Evolutionary conservation across 2,329 filamentous ascomycete species (phyloP).

Genomic region (Diaporthe helianthi): DNA sequence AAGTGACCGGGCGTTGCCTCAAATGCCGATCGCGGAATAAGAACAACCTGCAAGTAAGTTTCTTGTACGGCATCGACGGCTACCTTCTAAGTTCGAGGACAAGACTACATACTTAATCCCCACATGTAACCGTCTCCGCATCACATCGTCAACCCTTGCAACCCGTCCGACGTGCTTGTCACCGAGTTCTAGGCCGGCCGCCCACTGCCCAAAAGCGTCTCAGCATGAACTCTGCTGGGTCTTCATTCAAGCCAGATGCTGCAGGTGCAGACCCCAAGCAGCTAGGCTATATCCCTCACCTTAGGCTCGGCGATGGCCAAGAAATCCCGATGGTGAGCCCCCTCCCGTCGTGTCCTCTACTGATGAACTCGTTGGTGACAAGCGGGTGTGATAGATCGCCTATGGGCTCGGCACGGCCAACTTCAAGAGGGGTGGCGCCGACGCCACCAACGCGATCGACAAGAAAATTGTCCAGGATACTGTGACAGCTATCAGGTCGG

Average conservation of each 20-base stretch:
- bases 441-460: conserved; percentile 55
- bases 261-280: conserved; percentile 51
- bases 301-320: conserved; percentile 78
- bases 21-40: conserved; percentile 5
- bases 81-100: not conserved
- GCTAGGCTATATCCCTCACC: conserved; percentile 54
- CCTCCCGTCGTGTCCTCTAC: not conserved
- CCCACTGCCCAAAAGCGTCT: not conserved
- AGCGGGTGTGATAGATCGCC: conserved; percentile 57
- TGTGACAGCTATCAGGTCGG: conserved; percentile 71
- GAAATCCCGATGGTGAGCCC: conserved; percentile 71
- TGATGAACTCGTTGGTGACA: conserved; percentile 1
- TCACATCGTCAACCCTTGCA: not conserved
- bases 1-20: not conserved
- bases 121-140: conserved; percentile 1
- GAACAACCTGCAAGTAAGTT: not conserved
- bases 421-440: conserved; percentile 59
- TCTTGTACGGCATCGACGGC: not conserved
- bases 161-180: not conserved
- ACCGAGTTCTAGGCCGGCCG: not conserved
- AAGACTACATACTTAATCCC: not conserved
- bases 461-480: conserved; percentile 56
- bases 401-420: conserved; percentile 76
- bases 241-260: conserved; percentile 49
- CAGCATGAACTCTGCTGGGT: conserved; percentile 53